Percentiles rank a stretch among this genome's conserved stretches.
phyloP scores from a whole-genome alignment of 306 rosid genomes.

The Dicorynia guianensis region DNA sequence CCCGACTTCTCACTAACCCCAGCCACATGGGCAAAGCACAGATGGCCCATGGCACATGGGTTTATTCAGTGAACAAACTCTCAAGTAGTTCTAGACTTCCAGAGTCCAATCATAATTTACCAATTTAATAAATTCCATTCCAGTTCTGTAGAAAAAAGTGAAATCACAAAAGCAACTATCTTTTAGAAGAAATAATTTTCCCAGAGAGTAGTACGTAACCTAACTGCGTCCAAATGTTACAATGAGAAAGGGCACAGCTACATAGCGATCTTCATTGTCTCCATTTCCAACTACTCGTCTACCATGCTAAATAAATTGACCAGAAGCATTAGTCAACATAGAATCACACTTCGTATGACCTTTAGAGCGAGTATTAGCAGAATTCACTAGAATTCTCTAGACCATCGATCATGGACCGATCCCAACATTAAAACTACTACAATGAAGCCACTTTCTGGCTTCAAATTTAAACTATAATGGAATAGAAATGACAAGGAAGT shows the following conservation, averaged over 20 bases:
- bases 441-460: conserved; percentile 5
- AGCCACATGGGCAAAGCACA: too few relatives aligned
- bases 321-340: not conserved
- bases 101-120: not conserved
- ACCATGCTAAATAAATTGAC: not conserved
- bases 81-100: not conserved
- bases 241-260: too few relatives aligned
- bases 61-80: not conserved
- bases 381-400: conserved; percentile 5
- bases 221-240: too few relatives aligned
- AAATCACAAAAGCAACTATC: too few relatives aligned
- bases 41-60: too few relatives aligned
- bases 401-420: not conserved
- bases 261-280: not conserved
- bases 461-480: not conserved
- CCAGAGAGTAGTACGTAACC: too few relatives aligned
- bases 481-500: not conserved
- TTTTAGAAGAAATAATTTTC: too few relatives aligned
- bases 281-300: not conserved
- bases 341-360: conserved; percentile 13
- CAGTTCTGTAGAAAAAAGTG: too few relatives aligned
- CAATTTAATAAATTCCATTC: not conserved
- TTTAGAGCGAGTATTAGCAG: conserved; percentile 2
- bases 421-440: conserved; percentile 16
- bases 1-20: too few relatives aligned